phyloP scores from a whole-genome alignment of 1,284 basidiomycete genomes.

The Puccinia polysora region DNA sequence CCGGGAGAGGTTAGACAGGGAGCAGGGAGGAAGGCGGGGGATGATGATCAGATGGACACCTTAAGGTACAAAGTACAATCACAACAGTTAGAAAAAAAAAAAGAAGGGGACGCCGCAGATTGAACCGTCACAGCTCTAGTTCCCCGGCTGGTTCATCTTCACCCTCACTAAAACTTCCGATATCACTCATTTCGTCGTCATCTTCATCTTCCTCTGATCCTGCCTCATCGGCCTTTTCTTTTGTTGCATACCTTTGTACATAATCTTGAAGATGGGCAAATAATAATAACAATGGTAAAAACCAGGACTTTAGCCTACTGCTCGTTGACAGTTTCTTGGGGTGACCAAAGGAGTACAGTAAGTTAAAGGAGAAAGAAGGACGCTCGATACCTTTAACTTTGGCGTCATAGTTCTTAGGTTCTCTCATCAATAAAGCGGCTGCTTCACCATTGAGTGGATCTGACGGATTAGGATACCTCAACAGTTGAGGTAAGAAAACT shows the following conservation, averaged over 20 bases:
- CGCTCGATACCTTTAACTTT: constrained; percentile 71
- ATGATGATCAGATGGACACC: not conserved
- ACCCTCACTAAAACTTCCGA: constrained; percentile 75
- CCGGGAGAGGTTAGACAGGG: not conserved
- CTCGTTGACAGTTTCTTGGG: too few relatives aligned
- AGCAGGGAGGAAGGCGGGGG: not conserved
- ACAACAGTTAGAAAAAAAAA: not conserved
- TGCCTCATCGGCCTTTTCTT: constrained; percentile 65
- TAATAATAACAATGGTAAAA: too few relatives aligned
- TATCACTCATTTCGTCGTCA: constrained; percentile 86
- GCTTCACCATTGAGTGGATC: constrained; percentile 98
- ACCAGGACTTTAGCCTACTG: not conserved
- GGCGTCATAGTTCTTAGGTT: constrained; percentile 86
- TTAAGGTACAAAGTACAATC: too few relatives aligned
- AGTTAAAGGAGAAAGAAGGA: not conserved
- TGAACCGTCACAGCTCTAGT: constrained; percentile 47
- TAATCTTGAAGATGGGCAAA: constrained; percentile 61
- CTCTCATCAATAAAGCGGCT: constrained; percentile 90
- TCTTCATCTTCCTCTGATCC: constrained; percentile 56
- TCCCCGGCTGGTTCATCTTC: constrained; percentile 57
- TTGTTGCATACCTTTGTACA: constrained; percentile 75
- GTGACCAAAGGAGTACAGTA: not conserved
- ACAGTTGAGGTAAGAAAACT: constrained; percentile 89
- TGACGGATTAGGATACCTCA: constrained; percentile 95
- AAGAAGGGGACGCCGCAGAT: not conserved